Conservation (phyloP, 2,329 filamentous ascomycete species). For the Colletotrichum sp. region DNA sequence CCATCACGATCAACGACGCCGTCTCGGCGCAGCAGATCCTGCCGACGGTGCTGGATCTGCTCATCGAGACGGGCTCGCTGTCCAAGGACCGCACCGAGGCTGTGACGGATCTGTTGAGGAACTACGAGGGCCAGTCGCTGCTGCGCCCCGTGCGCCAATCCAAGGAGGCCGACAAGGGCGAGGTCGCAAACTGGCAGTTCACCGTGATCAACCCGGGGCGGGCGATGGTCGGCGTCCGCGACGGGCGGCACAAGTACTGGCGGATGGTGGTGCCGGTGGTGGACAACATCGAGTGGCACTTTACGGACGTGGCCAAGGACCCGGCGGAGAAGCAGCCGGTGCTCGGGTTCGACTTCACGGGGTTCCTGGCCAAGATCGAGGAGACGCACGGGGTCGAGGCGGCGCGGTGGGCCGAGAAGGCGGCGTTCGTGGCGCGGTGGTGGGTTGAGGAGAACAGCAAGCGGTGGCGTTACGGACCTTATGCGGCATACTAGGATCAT, state of each 20-base stretch:
- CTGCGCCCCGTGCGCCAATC: conserved; percentile 40
- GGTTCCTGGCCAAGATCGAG: conserved; percentile 9
- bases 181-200: conserved; percentile 52
- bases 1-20: conserved; percentile 41
- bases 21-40: conserved; percentile 47
- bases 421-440: conserved; percentile 24
- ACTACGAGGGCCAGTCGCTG: conserved; percentile 53
- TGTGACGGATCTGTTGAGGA: conserved; percentile 42
- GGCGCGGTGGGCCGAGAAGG: conserved; percentile 24
- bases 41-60: conserved; percentile 49
- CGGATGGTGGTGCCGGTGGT: conserved; percentile 25
- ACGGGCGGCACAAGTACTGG: conserved; percentile 22
- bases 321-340: conserved; percentile 14
- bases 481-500: not conserved
- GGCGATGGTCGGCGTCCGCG: conserved; percentile 21
- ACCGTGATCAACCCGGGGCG: conserved; percentile 51
- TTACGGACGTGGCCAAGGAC: conserved; percentile 23
- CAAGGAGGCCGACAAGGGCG: conserved; percentile 20
- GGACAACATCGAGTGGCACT: conserved; percentile 21
- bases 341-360: conserved; percentile 13
- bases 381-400: conserved; percentile 14
- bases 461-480: conserved; percentile 6
- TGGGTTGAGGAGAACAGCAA: conserved; percentile 22
- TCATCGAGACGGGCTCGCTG: conserved; percentile 44
- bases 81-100: conserved; percentile 32